A percentile compares a stretch with the other conserved stretches of the same genome.
Conservation (phyloP, 345 rosid species). For the Boechera stricta region DNA sequence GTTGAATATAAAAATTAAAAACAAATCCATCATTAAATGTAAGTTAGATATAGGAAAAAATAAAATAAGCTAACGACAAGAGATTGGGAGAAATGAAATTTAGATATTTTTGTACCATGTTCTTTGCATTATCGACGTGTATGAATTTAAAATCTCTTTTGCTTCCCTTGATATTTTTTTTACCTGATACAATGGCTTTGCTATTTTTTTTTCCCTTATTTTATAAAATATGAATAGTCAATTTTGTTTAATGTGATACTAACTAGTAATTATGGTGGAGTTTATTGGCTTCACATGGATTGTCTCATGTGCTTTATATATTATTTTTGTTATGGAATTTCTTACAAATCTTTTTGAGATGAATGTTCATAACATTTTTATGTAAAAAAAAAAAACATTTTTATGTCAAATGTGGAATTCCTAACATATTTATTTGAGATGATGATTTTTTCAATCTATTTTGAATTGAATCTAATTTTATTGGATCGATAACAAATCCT, state of each 20-base stretch:
- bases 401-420: not conserved
- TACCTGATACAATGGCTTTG: not conserved
- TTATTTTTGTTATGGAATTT: not conserved
- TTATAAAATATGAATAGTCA: not conserved
- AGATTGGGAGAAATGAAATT: not conserved
- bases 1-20: not conserved
- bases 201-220: not conserved
- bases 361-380: not conserved
- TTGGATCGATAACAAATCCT: not conserved
- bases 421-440: not conserved
- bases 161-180: conserved; percentile 5
- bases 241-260: not conserved
- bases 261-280: not conserved
- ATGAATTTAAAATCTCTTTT: not conserved
- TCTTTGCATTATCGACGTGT: conserved; percentile 39
- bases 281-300: not conserved
- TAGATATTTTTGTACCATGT: conserved; percentile 33
- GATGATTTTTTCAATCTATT: not conserved
- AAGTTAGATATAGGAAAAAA: conserved; percentile 16
- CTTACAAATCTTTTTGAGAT: not conserved
- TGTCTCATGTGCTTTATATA: not conserved
- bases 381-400: not conserved
- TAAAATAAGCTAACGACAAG: conserved; percentile 14
- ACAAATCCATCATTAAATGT: conserved; percentile 37
- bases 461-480: not conserved